Conservation (phyloP, 257 asterid species). For the Plantago elongata region DNA sequence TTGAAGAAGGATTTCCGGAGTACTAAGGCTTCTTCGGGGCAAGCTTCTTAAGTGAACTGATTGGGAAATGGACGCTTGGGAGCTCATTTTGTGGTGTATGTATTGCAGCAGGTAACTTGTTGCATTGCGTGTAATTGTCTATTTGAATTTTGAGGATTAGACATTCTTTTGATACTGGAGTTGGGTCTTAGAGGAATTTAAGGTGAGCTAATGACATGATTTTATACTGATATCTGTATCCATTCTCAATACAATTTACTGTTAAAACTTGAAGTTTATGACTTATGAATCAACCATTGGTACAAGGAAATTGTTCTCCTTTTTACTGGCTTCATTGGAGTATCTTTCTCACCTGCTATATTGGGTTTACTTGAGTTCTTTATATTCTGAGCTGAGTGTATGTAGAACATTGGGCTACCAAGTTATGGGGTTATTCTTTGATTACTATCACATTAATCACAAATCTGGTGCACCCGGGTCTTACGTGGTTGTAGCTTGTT, state of each 20-base stretch:
- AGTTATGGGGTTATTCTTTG: neutral
- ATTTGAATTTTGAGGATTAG: constrained; percentile 12
- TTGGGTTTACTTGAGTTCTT: neutral
- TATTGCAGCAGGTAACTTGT: neutral
- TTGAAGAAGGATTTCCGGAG: constrained; percentile 87
- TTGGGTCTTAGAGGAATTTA: neutral
- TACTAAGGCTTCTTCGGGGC: constrained; percentile 52
- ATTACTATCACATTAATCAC: neutral
- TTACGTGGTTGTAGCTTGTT: neutral
- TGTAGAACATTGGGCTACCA: neutral
- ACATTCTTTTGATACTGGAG: constrained; percentile 10
- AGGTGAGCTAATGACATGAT: constrained; percentile 19
- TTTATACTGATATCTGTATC: constrained; percentile 8
- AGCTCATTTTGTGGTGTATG: neutral
- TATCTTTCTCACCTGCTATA: neutral
- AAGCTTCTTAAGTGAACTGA: constrained; percentile 29
- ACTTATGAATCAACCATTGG: neutral
- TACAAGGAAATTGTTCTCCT: neutral
- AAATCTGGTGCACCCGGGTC: neutral
- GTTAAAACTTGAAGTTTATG: neutral
- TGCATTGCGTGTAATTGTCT: neutral
- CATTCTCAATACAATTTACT: neutral
- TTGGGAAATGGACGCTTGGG: neutral
- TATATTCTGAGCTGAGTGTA: neutral
- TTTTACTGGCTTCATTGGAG: neutral